Percentiles rank a stretch among this genome's conserved stretches.
Evolutionary conservation across 129 eudicot genomes (phyloP).

Genomic region (Arctium minus): DNA sequence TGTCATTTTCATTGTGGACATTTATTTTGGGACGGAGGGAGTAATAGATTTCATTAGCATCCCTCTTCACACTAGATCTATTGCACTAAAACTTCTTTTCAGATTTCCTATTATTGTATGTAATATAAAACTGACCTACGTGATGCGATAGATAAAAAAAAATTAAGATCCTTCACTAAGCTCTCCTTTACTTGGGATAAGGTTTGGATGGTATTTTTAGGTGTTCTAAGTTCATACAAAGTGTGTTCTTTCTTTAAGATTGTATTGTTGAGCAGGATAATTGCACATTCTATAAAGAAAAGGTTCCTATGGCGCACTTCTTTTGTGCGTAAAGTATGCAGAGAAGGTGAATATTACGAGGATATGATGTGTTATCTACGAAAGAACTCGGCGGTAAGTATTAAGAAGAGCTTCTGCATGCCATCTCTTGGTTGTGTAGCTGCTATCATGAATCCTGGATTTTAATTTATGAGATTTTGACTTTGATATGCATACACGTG

Average conservation of each 20-base stretch:
- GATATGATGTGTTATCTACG: conserved; percentile 95
- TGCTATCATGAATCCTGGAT: background rate
- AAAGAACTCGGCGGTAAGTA: conserved; percentile 79
- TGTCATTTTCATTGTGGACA: no score
- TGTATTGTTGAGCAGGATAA: conserved; percentile 50
- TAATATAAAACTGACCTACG: background rate
- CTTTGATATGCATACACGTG: background rate
- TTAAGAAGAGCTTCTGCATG: background rate
- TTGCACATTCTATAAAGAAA: conserved; percentile 85
- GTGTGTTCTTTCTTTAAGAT: background rate
- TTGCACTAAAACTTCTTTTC: background rate
- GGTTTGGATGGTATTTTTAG: background rate
- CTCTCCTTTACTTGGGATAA: background rate
- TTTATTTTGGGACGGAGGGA: no score
- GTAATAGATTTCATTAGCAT: background rate
- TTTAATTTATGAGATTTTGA: background rate
- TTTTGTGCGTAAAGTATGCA: conserved; percentile 88
- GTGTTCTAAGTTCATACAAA: background rate
- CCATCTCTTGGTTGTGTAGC: background rate
- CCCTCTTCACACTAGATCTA: background rate
- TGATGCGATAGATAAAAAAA: background rate
- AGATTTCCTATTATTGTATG: background rate
- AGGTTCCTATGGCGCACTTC: conserved; percentile 83
- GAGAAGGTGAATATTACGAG: conserved; percentile 94
- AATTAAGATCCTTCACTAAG: background rate